These are phyloP conservation scores for Pleurotus cornucopiae DNA, from an alignment of 768 basidiomycete species.

Conservation along the genomic window DNA sequence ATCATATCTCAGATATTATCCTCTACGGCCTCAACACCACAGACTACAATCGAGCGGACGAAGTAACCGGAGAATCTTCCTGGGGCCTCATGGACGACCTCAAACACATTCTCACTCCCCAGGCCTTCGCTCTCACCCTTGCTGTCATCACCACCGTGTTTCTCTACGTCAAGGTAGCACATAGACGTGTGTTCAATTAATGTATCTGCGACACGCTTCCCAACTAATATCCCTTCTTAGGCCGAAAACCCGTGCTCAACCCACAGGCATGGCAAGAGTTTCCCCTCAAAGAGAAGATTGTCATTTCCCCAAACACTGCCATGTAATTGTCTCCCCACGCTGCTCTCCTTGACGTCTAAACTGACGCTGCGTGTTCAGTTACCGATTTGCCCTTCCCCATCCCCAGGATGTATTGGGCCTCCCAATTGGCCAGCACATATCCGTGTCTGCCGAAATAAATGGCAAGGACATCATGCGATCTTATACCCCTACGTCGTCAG, in stretches of 20 bases:
- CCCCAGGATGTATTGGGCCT: slow-evolving; percentile 80
- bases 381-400: slow-evolving; percentile 84
- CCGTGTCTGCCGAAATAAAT: slow-evolving; percentile 83
- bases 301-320: slow-evolving; percentile 93
- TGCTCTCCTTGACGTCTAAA: not conserved
- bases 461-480: slow-evolving; percentile 88
- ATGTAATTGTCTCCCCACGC: slow-evolving; percentile 43
- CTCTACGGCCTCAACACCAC: slow-evolving; percentile 50
- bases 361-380: slow-evolving; percentile 41
- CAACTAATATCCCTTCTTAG: slow-evolving; percentile 27
- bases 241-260: slow-evolving; percentile 67
- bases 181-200: slow-evolving; percentile 5
- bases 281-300: slow-evolving; percentile 73
- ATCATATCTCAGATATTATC: slow-evolving; percentile 55
- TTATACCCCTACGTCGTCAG: slow-evolving; percentile 94
- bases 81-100: slow-evolving; percentile 7
- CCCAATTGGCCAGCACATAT: slow-evolving; percentile 95
- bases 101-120: slow-evolving; percentile 12
- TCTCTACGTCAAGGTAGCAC: slow-evolving; percentile 47
- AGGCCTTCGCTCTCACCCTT: slow-evolving; percentile 50
- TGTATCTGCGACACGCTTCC: not conserved
- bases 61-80: slow-evolving; percentile 9
- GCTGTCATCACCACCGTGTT: slow-evolving; percentile 44
- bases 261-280: slow-evolving; percentile 79
- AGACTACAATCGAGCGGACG: slow-evolving; percentile 4